Evolutionary conservation across 805 yeast species (phyloP).

Genomic region (Ogataea haglerorum): DNA sequence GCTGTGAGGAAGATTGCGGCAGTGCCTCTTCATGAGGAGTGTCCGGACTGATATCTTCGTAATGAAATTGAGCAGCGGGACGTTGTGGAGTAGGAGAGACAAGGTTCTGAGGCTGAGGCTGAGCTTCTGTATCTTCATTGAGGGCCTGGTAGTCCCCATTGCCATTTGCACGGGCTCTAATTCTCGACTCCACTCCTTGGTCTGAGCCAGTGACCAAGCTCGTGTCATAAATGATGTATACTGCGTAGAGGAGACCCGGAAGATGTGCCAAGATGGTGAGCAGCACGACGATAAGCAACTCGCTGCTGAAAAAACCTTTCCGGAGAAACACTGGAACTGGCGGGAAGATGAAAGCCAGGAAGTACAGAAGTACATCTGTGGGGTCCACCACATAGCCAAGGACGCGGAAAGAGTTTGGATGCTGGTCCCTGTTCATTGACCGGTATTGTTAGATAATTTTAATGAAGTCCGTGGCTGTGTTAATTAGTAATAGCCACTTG

Average conservation of each 20-base stretch:
- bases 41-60: constrained; percentile 8
- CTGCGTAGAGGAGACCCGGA: constrained; percentile 49
- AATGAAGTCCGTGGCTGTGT: not conserved
- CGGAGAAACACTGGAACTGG: constrained; percentile 71
- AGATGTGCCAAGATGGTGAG: constrained; percentile 47
- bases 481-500: not conserved
- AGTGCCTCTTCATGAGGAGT: constrained; percentile 1
- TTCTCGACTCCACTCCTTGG: constrained; percentile 17
- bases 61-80: constrained; percentile 2
- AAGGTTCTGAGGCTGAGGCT: constrained; percentile 2
- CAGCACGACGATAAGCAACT: constrained; percentile 42
- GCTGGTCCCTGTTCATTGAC: constrained; percentile 10
- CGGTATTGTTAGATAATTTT: not conserved
- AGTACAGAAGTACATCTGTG: constrained; percentile 54
- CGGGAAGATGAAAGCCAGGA: constrained; percentile 63
- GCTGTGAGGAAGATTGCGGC: constrained; percentile 12
- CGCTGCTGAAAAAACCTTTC: constrained; percentile 56
- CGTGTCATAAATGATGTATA: constrained; percentile 41
- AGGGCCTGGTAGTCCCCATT: constrained; percentile 7
- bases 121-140: constrained; percentile 7
- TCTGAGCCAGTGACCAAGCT: constrained; percentile 26
- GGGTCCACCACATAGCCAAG: constrained; percentile 21
- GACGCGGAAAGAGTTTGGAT: constrained; percentile 16
- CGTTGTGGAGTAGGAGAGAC: constrained; percentile 9
- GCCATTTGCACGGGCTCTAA: not conserved